Evolutionary conservation across 345 rosid species (phyloP), one percentile per base, ranked within the genome.

Genomic region (Aquilaria malaccensis): DNA sequence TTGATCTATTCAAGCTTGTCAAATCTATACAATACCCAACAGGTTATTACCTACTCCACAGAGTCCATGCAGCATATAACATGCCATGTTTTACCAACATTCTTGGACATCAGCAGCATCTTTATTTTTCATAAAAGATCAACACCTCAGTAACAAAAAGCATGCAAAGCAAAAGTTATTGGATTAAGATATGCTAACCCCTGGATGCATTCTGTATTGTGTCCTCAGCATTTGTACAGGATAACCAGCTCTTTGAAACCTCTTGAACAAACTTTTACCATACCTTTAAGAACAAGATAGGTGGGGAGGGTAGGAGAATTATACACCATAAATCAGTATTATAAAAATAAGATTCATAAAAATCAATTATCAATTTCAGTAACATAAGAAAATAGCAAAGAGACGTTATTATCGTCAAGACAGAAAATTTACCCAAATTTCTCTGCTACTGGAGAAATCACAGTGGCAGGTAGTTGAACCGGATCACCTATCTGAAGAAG

Each of bases 141-240:
- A 22, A 22, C 22, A 57, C 7, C 62, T 51, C 2, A 51, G 30
- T 41, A 33, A 22, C 29, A 14, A 11, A 56, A 31, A 48, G 6
- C 14, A 14, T 33, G 22, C n/a, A 33, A 31, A 58, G 29, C 12
- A 37, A 11, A 53, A 12, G 6, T 60, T 47, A 2, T 2, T 30
- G 33, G 54, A 60, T 37, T 41, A 33, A 62, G 15, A 31, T 3
- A 56, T 50, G 7, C 76, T 66, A 70, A 93, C 97, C 97, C 86
- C 85, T 33, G 97, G 99, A 83, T 90, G 99, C 99, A 94, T 94
- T 45, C 97, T 81, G 67, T 94, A 94, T 67, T 88, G 97, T 48
- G 89, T 78, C 79, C 83, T 94, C 76, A 94, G 85, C 99, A 94
- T 90, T 49, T 80, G 76, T 43, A 94, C 96, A 9, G 97, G 99